Conservation (phyloP, 345 rosid genomes). For the Citrus glauca region DNA sequence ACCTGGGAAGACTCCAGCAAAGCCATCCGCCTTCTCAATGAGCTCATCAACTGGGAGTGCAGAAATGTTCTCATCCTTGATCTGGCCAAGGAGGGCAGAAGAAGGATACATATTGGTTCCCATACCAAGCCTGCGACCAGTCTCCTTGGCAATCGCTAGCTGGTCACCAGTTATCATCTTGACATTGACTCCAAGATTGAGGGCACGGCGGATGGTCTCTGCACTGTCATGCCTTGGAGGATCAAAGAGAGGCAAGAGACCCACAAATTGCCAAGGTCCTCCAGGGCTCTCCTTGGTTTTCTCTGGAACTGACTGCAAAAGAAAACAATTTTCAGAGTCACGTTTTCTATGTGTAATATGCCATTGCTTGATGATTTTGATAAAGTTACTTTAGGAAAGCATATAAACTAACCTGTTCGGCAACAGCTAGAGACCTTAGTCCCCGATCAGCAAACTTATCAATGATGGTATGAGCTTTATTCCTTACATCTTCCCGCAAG, state of each 20-base stretch:
- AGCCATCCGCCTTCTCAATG: constrained; percentile 93
- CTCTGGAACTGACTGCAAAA: constrained; percentile 50
- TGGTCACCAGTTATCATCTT: constrained; percentile 99
- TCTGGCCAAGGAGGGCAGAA: constrained; percentile 75
- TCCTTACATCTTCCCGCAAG: constrained; percentile 52
- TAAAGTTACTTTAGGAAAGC: neutral
- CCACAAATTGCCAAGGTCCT: constrained; percentile 83
- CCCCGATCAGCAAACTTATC: constrained; percentile 89
- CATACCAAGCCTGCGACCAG: constrained; percentile 95
- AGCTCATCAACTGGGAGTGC: constrained; percentile 73
- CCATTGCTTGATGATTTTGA: neutral
- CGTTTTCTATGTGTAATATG: neutral
- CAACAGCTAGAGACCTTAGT: constrained; percentile 73
- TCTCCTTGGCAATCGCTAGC: constrained; percentile 88
- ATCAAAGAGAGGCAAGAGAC: constrained; percentile 86
- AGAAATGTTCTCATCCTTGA: constrained; percentile 47
- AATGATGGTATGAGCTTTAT: constrained; percentile 71
- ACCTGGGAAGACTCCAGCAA: constrained; percentile 96
- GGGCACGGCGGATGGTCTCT: constrained; percentile 84
- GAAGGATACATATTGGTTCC: constrained; percentile 98
- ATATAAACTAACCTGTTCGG: constrained; percentile 48
- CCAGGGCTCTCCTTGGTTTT: constrained; percentile 68
- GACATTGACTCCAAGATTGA: constrained; percentile 81
- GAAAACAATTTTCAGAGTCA: neutral
- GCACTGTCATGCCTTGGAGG: constrained; percentile 99